These are phyloP conservation scores for Suhomyces kunorum DNA, from an alignment of 1,139 yeast genomes.

Conservation along the genomic window DNA sequence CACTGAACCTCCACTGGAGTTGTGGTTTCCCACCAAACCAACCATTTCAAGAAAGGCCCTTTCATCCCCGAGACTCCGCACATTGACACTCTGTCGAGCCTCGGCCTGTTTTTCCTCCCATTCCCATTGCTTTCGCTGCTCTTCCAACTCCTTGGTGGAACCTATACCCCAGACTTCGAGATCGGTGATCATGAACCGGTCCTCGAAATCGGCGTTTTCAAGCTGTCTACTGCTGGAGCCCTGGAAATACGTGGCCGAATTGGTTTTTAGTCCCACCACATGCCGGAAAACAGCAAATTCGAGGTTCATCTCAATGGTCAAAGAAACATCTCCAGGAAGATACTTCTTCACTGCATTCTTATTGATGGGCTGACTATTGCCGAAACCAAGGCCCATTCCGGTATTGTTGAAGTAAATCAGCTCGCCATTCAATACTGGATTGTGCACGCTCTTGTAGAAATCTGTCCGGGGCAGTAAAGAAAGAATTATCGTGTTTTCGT, in stretches of 20 bases:
- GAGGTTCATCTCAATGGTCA: conserved; percentile 73
- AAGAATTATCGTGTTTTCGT: conserved; percentile 51
- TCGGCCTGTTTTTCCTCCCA: conserved; percentile 90
- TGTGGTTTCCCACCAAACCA: conserved; percentile 75
- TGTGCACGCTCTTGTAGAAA: conserved; percentile 44
- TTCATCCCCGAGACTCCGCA: conserved; percentile 72
- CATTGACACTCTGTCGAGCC: conserved; percentile 69
- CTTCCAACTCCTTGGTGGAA: conserved; percentile 68
- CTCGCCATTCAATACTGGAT: conserved; percentile 31
- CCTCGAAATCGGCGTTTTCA: conserved; percentile 54
- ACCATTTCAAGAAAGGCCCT: conserved; percentile 88
- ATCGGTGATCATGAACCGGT: conserved; percentile 68
- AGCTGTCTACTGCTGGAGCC: conserved; percentile 25
- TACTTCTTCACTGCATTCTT: conserved; percentile 44
- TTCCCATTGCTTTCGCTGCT: conserved; percentile 78
- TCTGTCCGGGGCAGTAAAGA: conserved; percentile 69
- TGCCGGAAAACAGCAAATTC: conserved; percentile 84
- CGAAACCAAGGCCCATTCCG: conserved; percentile 83
- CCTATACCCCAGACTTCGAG: conserved; percentile 95
- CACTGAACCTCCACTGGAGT: conserved; percentile 64
- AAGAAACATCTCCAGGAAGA: conserved; percentile 69
- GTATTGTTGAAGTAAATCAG: conserved; percentile 63
- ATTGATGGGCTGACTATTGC: conserved; percentile 61
- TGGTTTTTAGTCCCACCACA: conserved; percentile 34
- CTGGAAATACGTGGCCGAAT: conserved; percentile 30